Base-by-base conservation (phyloP, 2,329 filamentous ascomycete species). In the Cladosporium oxysporum region DNA sequence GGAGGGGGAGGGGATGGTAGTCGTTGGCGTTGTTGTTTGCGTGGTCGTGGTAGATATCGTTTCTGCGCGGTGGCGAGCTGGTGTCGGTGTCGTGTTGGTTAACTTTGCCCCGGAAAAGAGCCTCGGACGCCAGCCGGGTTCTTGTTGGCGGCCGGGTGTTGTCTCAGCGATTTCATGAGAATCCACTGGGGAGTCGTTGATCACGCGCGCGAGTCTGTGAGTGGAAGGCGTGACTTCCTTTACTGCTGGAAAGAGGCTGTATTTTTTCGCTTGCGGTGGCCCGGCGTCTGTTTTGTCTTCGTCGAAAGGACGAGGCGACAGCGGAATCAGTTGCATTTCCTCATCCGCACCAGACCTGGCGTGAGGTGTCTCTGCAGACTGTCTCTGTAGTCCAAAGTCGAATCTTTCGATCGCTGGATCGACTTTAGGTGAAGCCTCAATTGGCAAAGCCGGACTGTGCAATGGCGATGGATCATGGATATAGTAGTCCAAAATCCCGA, bases 401-500 rank as follows among this genome's bases (percentile, higher is more conserved):
- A 75, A 73, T n/a, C 70, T 58, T 11, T 72, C 69, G 1, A 73
- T 71, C 0, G 72, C 72, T n/a, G 71, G 60, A 53, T 73, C 71
- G 3, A 72, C 52, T 44, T 65, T 70, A 0, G 69, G 70, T 29
- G 26, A 35, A 5, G 28, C 41, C 21, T 31, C 37, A n/a, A 29
- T 37, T 11, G 68, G 67, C 10, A 70, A 37, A 1, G 63, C 66
- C 7, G 72, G 72, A 61, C 70, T 74, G 21, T 66, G 49, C 50
- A 70, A 35, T 2, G 72, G 69, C 5, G 69, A 69, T n/a, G 65
- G 65, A 23, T 71, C 71, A 23, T 68, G 60, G 7, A 71, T 71
- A 58, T 75, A 75, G 58, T 72, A 75, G 58, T 76, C 74, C 21
- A 75, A 29, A n/a, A 76, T 71, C 7, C 73, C 73, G 18, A 74